A percentile compares a stretch with the other conserved stretches of the same genome.
Evolutionary conservation across 192 early-diverging fungal species (phyloP).

Genomic region (Coemansia brasiliensis): DNA sequence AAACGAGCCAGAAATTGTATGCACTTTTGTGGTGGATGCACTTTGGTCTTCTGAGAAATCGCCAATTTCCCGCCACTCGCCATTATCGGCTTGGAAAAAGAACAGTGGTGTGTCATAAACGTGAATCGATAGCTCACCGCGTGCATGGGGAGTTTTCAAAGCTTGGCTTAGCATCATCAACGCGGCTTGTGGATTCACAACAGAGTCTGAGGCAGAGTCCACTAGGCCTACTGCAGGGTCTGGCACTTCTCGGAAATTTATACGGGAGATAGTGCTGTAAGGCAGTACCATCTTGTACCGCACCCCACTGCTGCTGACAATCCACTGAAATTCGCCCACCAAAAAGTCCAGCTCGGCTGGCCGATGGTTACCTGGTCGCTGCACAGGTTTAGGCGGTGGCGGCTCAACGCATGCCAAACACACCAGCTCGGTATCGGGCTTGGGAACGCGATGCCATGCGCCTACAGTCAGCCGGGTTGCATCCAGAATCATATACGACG

Average conservation of each 20-base stretch:
- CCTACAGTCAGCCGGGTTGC: conserved; percentile 41
- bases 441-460: conserved; percentile 46
- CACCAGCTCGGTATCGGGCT: conserved; percentile 43
- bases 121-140: conserved; percentile 49
- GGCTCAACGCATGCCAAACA: conserved; percentile 52
- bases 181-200: conserved; percentile 42
- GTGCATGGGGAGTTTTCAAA: conserved; percentile 41
- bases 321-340: conserved; percentile 55
- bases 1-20: conserved; percentile 43
- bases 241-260: conserved; percentile 47
- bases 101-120: conserved; percentile 43
- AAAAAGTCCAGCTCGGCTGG: conserved; percentile 53
- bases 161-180: conserved; percentile 33
- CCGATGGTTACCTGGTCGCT: conserved; percentile 52
- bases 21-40: conserved; percentile 33
- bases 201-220: conserved; percentile 29
- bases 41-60: conserved; percentile 50
- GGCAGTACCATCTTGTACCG: conserved; percentile 55
- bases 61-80: conserved; percentile 39
- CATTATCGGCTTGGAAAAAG: conserved; percentile 36
- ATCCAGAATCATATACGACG: conserved; percentile 50
- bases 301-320: conserved; percentile 40
- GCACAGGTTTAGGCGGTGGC: conserved; percentile 47
- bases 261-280: conserved; percentile 45
- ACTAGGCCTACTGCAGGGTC: conserved; percentile 33